Evolutionary conservation across 164 flowering plant species (phyloP), one percentile per base, ranked within the genome.

Genomic region (Nelumbo lutea): DNA sequence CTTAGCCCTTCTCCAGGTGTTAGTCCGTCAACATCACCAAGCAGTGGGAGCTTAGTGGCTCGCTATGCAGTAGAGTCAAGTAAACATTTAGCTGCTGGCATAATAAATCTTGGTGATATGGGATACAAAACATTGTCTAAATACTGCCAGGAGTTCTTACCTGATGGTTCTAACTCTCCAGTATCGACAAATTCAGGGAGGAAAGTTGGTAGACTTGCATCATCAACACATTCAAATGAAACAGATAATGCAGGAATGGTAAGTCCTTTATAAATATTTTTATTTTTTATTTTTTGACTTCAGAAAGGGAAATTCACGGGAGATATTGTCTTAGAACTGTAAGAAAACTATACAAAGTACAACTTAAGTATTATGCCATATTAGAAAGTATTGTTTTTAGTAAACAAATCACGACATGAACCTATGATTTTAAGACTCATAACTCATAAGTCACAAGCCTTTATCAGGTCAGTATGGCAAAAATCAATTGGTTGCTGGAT

Each of bases 61-160:
- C 91, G 95, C 4, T 92, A 89, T 83, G 99, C 98, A 27, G 77
- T 89, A 87, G 98, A 95, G 74, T 95, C 98, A 11, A 84, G 97
- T 77, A 95, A 90, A 80, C 97, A 92, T 3, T 74, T 95, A 64
- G 98, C 98, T 69, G 72, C 86, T 57, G 97, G 98, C 3, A 66
- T 95, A 59, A 82, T 92, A 55, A 95, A 84, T 73, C 72, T 95
- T 52, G 96, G 98, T 52, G 97, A 95, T 78, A 88, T 83, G 83
- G 93, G 98, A 41, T 95, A 92, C 82, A 92, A 83, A 72, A 92
- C 90, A 10, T 77, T 92, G 65, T 89, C 97, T 4, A 95, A 86
- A 77, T 92, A 92, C 79, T 95, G 67, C 71, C 96, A 89, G 61
- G 97, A 92, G 62, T 78, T 87, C 66, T 76, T 83, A 64, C 96